Percentiles rank a stretch among this genome's conserved stretches.
Evolutionary conservation across 768 basidiomycete genomes (phyloP).

Genomic region (Amylocystis lapponica): DNA sequence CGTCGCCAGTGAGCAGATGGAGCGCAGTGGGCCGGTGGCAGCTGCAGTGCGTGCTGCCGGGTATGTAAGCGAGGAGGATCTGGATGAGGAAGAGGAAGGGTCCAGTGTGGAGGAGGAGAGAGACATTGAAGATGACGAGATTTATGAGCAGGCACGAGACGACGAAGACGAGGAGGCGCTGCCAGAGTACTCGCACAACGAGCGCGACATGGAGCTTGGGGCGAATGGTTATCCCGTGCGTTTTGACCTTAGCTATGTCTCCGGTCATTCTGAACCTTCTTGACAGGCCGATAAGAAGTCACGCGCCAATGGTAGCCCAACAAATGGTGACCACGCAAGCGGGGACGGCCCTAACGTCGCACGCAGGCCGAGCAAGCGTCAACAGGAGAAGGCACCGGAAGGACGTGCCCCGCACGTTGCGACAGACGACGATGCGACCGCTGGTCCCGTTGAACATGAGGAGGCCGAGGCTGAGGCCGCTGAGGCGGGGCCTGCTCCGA

Average conservation of each 20-base stretch:
- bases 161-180: conserved; percentile 41
- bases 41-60: conserved; percentile 88
- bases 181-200: conserved; percentile 55
- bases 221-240: conserved; percentile 25
- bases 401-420: conserved; percentile 35
- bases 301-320: conserved; percentile 8
- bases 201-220: conserved; percentile 33
- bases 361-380: conserved; percentile 50
- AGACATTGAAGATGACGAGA: conserved; percentile 41
- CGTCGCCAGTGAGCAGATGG: conserved; percentile 90
- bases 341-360: conserved; percentile 29
- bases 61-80: conserved; percentile 77
- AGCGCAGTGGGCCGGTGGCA: conserved; percentile 86
- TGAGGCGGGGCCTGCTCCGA: no score
- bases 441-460: conserved; percentile 6
- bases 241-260: conserved; percentile 21
- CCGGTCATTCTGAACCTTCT: not conserved
- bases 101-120: conserved; percentile 48
- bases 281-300: conserved; percentile 34
- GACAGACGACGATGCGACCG: conserved; percentile 16
- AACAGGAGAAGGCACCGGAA: conserved; percentile 71
- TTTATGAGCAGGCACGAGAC: conserved; percentile 43
- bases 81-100: conserved; percentile 55
- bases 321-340: conserved; percentile 14
- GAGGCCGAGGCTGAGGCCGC: conserved; percentile 5